Evolutionary conservation across 345 rosid species (phyloP), one percentile per base, ranked within the genome.

Genomic region (Raphanus raphanistrum): DNA sequence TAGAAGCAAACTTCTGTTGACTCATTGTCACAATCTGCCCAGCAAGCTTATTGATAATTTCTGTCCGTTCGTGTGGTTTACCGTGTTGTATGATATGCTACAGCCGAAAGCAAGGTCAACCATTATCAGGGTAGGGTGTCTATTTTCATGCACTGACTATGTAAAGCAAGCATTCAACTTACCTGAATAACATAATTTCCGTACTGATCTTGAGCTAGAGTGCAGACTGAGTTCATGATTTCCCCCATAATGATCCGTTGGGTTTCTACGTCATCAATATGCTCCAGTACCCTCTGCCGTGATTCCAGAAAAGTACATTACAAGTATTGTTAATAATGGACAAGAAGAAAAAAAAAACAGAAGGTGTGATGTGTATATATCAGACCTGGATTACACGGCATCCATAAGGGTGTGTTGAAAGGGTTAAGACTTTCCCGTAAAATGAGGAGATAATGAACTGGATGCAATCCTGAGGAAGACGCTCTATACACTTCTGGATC

Each of bases 131-230:
- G 57, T 33, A 59, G 4, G 68, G 62, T 33, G n/a, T 52, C 26
- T 3, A 79, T 4, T 29, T 26, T 67, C 66, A 77, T 68, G 54
- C 15, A 66, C 58, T 11, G 26, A 52, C 55, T 48, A 9, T 55
- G 38, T 45, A 57, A 25, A 17, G 8, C 60, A 76, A 80, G 59
- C 59, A 43, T 38, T 54, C 5, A 65, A 50, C 63, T 58, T 79
- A 90, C 99, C 94, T 95, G 98, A 80, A 92, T 95, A 77, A 95
- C 99, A 87, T 95, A 95, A 69, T 95, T 95, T 35, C 98, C 99
- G 27, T 95, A 95, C 72, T 92, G 98, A 81, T 95, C 98, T 84
- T 92, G 97, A 7, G 94, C 96, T 63, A 92, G 80, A 69, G 84
- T 65, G 82, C 90, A 89, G 29, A 90, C 93, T 74, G 89, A 85